Percentiles rank a stretch among this genome's conserved stretches.
phyloP scores from a whole-genome alignment of 768 basidiomycete genomes.

The Amanita molliuscula region DNA sequence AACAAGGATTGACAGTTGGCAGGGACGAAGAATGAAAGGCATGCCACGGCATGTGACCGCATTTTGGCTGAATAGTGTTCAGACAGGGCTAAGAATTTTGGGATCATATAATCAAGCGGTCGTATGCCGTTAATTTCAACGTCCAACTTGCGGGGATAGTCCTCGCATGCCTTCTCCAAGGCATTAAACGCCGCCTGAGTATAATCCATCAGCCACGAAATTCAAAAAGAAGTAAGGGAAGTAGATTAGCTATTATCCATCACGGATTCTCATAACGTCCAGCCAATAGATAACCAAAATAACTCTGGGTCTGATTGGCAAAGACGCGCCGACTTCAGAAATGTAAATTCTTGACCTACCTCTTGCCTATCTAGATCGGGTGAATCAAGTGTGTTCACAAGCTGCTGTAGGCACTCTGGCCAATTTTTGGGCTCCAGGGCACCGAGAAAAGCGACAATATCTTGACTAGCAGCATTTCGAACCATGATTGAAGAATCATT shows the following conservation, averaged over 20 bases:
- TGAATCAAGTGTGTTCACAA: conserved; percentile 74
- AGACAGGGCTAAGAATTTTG: conserved; percentile 84
- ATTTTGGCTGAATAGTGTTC: conserved; percentile 84
- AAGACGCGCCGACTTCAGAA: conserved; percentile 3
- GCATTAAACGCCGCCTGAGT: conserved; percentile 83
- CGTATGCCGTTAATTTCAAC: conserved; percentile 88
- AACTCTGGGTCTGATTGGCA: conserved; percentile 1
- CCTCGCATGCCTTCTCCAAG: conserved; percentile 92
- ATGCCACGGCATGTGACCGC: conserved; percentile 89
- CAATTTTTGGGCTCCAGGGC: conserved; percentile 86
- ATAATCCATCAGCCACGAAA: conserved; percentile 3
- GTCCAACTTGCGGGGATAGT: conserved; percentile 92
- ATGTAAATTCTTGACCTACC: conserved; percentile 38
- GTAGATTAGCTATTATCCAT: conserved; percentile 4
- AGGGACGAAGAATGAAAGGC: conserved; percentile 87
- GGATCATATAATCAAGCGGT: conserved; percentile 93
- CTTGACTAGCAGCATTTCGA: conserved; percentile 89
- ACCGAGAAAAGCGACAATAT: conserved; percentile 82
- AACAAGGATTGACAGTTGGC: conserved; percentile 81
- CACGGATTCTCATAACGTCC: conserved; percentile 1
- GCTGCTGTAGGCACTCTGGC: conserved; percentile 87
- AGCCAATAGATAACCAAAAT: conserved; percentile 3
- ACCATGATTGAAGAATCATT: conserved; percentile 76
- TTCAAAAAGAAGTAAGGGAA: background rate
- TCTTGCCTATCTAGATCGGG: conserved; percentile 72